Percentiles rank a stretch among this genome's conserved stretches.
Conservation (phyloP, 257 asterid genomes). For the Marsdenia floribunda region DNA sequence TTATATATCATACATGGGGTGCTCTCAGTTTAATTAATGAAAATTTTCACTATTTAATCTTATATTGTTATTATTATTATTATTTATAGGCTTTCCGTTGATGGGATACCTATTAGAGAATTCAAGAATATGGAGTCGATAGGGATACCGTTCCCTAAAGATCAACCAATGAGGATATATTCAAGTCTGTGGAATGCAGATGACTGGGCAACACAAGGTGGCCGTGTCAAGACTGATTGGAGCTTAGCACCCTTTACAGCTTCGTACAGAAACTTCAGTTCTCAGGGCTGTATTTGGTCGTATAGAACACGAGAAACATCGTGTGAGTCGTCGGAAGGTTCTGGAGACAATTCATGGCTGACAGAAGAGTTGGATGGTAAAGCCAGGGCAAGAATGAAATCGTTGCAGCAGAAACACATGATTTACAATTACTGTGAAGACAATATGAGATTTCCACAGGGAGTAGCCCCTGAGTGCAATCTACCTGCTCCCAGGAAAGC, state of each 20-base stretch:
- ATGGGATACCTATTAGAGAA: constrained; percentile 55
- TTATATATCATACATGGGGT: too few species aligned
- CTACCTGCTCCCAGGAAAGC: not conserved
- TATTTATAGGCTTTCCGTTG: constrained; percentile 48
- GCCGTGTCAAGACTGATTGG: constrained; percentile 68
- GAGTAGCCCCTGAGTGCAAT: constrained; percentile 54
- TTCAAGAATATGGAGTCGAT: constrained; percentile 49
- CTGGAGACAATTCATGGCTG: constrained; percentile 22
- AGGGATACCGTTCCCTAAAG: constrained; percentile 51
- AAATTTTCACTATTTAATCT: not conserved
- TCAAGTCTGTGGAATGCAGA: constrained; percentile 84
- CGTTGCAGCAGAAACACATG: constrained; percentile 49
- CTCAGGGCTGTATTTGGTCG: constrained; percentile 61
- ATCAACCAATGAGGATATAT: constrained; percentile 70
- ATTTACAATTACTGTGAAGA: constrained; percentile 71
- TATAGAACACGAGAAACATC: constrained; percentile 32
- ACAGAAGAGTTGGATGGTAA: constrained; percentile 37
- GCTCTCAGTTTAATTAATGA: not conserved
- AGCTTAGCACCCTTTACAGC: constrained; percentile 66
- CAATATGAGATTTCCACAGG: constrained; percentile 65
- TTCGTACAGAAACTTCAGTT: constrained; percentile 46
- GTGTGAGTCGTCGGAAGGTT: constrained; percentile 23
- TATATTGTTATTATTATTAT: too few species aligned
- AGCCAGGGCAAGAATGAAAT: constrained; percentile 44
- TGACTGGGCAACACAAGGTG: constrained; percentile 81